Base-by-base conservation (phyloP, 805 yeast species). In the Candida jianshihensis region DNA sequence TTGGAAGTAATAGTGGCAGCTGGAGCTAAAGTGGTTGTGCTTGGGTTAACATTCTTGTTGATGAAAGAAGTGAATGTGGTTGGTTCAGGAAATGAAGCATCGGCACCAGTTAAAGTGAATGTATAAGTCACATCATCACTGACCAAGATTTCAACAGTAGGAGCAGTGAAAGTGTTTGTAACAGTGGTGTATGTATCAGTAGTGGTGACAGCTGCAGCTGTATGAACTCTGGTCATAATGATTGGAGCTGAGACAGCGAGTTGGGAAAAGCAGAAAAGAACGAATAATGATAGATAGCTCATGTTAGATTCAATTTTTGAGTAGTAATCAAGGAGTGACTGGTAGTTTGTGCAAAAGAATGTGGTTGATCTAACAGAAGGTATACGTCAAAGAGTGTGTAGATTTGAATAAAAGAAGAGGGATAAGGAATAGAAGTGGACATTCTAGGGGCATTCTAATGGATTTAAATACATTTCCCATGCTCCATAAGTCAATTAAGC, bases 201-300 rank as follows among this genome's bases (percentile, higher is more conserved):
- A 16, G 59, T 59, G 4, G 77, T 72, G 26, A 73, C 72, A 4
- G 80, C 66, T 8, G 56, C 61, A 14, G 82, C 81, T 15, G 81
- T 74, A 48, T 73, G 78, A 26, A 59, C 57, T 51, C 80, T 63
- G 15, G 82, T 75, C 37, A 75, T 60, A 19, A 71, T 40, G 33
- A 57, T 56, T 36, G 66, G 66, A 34, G 63, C 65, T n/a, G 58
- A 40, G 12, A 54, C 36, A 9, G 54, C 34, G 13, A 56, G 61
- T 24, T 56, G 49, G 24, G 56, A 54, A 19, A 46, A 30, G 12
- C 49, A 31, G 19, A 46, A 19, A 12, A 40, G 15, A 14, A 41
- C 25, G 30, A 38, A 34, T 30, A 40, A 20, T n/a, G 48, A 32
- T 13, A 38, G 17, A 19, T 33, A 26, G 30, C 45, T 40, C 51